These are phyloP conservation scores for Alternaria atra DNA, from an alignment of 2,329 filamentous ascomycete genomes.

Conservation along the genomic window DNA sequence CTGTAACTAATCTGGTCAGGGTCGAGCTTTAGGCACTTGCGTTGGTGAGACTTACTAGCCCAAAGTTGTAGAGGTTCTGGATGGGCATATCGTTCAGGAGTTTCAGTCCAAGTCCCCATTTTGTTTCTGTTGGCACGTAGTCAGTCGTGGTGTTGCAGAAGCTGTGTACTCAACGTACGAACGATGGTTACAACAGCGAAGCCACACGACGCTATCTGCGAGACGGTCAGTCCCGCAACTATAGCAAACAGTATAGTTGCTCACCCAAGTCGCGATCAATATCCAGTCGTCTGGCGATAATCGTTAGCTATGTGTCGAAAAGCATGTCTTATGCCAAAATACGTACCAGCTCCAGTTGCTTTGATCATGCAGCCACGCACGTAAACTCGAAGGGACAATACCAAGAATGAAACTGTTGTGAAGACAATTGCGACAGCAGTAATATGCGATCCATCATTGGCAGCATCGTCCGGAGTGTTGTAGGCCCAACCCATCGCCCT, in stretches of 20 bases:
- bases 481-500: constrained; percentile 24
- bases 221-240: background rate
- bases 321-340: background rate
- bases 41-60: constrained; percentile 9
- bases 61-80: constrained; percentile 24
- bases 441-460: constrained; percentile 17
- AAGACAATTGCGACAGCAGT: constrained; percentile 13
- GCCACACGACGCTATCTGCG: constrained; percentile 20
- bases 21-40: background rate
- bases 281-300: constrained; percentile 19
- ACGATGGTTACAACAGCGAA: constrained; percentile 22
- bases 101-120: constrained; percentile 25
- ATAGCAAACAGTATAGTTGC: background rate
- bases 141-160: background rate
- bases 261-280: constrained; percentile 23
- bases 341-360: constrained; percentile 23
- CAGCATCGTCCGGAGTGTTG: constrained; percentile 14
- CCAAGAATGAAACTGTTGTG: constrained; percentile 12
- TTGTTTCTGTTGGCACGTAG: constrained; percentile 12
- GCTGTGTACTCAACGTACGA: constrained; percentile 11
- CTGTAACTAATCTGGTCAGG: constrained; percentile 21
- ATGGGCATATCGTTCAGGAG: constrained; percentile 19
- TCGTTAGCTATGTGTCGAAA: background rate
- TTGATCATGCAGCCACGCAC: constrained; percentile 23
- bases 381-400: constrained; percentile 21